A percentile compares a stretch with the other conserved stretches of the same genome.
Evolutionary conservation across 139 green algal genomes (phyloP).

Genomic region (Chlorella sp.): DNA sequence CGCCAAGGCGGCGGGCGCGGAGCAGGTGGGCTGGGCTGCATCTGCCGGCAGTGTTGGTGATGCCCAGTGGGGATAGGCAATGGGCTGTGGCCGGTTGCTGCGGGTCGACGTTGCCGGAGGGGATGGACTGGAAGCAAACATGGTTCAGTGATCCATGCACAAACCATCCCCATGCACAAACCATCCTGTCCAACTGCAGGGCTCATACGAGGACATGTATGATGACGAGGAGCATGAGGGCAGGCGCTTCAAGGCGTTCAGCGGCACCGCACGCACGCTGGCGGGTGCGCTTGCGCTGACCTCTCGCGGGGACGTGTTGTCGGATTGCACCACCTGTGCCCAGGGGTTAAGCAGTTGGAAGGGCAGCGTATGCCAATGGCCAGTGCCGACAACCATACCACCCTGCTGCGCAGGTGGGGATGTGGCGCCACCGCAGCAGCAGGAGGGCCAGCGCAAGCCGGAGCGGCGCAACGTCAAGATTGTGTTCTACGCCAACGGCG

Average conservation of each 20-base stretch:
- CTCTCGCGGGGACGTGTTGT: too few relatives aligned
- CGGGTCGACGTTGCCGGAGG: too few relatives aligned
- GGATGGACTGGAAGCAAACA: too few relatives aligned
- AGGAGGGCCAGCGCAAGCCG: background rate
- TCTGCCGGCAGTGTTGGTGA: constrained; percentile 56
- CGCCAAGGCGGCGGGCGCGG: constrained; percentile 6
- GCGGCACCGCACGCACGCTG: constrained; percentile 68
- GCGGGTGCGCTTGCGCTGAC: constrained; percentile 46
- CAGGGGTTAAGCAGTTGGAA: too few relatives aligned
- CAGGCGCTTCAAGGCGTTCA: constrained; percentile 51
- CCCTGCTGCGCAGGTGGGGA: background rate
- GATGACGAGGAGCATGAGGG: constrained; percentile 49
- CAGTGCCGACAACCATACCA: background rate
- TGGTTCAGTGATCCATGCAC: too few relatives aligned
- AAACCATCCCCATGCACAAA: too few relatives aligned
- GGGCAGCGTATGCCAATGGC: background rate
- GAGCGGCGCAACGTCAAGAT: constrained; percentile 57
- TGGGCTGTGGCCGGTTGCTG: too few relatives aligned
- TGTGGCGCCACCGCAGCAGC: constrained; percentile 40
- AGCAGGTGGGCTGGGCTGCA: background rate
- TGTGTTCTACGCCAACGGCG: constrained; percentile 83
- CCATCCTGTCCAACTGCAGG: too few relatives aligned
- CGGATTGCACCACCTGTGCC: too few relatives aligned
- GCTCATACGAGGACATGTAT: constrained; percentile 62
- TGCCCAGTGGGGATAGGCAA: too few relatives aligned